phyloP scores from a whole-genome alignment of 768 basidiomycete genomes.

The Suillus placidus region DNA sequence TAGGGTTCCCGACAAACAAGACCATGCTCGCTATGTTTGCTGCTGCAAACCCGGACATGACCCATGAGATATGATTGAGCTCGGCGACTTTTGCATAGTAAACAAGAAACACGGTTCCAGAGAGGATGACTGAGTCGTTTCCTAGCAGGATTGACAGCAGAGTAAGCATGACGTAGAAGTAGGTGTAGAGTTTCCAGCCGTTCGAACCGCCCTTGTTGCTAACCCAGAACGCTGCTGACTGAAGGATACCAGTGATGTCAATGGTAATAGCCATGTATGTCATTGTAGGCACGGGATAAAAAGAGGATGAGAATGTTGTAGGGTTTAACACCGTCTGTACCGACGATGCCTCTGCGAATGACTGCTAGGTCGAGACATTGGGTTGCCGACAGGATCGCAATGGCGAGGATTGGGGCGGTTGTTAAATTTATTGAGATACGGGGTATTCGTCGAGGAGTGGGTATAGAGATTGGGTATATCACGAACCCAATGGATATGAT shows the following conservation, averaged over 20 bases:
- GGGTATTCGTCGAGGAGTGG: slow-evolving; percentile 35
- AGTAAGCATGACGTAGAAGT: slow-evolving; percentile 85
- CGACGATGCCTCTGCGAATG: slow-evolving; percentile 79
- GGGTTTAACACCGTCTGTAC: slow-evolving; percentile 77
- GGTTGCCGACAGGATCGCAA: slow-evolving; percentile 55
- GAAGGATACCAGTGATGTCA: slow-evolving; percentile 85
- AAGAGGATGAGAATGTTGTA: slow-evolving; percentile 95
- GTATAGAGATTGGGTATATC: slow-evolving; percentile 48
- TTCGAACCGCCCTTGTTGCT: slow-evolving; percentile 75
- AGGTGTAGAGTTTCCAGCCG: slow-evolving; percentile 73
- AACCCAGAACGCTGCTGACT: slow-evolving; percentile 88
- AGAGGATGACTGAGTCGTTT: slow-evolving; percentile 92
- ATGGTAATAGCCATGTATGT: slow-evolving; percentile 90
- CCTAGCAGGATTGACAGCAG: slow-evolving; percentile 79
- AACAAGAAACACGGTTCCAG: slow-evolving; percentile 86
- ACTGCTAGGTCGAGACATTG: slow-evolving; percentile 50
- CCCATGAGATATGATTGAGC: slow-evolving; percentile 62
- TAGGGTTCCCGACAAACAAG: slow-evolving; percentile 87
- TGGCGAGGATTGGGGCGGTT: slow-evolving; percentile 55
- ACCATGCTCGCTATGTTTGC: slow-evolving; percentile 80
- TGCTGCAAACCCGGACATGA: slow-evolving; percentile 75
- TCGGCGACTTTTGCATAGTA: slow-evolving; percentile 74
- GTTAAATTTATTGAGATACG: slow-evolving; percentile 50
- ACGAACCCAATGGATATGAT: slow-evolving; percentile 56
- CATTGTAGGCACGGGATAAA: slow-evolving; percentile 90